These are phyloP conservation scores for Backusella australiensis DNA, from an alignment of 192 early-diverging fungal genomes.

Conservation along the genomic window DNA sequence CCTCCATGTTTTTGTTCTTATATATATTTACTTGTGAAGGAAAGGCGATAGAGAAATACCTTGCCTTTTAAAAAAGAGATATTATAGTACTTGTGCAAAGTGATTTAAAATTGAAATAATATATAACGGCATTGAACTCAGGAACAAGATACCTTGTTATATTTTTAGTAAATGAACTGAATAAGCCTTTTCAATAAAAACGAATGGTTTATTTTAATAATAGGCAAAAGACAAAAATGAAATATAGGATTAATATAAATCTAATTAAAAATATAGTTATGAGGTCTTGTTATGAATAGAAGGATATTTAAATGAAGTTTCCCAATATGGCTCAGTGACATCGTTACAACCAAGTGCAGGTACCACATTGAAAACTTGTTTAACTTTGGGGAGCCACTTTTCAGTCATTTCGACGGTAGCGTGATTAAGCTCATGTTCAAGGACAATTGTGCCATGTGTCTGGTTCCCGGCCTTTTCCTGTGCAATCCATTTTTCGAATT, in stretches of 20 bases:
- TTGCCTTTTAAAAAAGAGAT: too few relatives aligned
- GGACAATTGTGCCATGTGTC: conserved; percentile 23
- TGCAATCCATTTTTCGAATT: conserved; percentile 32
- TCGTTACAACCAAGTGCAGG: conserved; percentile 24
- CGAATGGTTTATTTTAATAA: not conserved
- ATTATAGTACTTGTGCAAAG: too few relatives aligned
- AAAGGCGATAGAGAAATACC: too few relatives aligned
- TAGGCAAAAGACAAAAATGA: not conserved
- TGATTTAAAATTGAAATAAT: too few relatives aligned
- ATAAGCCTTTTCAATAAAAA: too few relatives aligned
- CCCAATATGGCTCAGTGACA: conserved; percentile 37
- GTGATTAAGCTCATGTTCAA: conserved; percentile 43
- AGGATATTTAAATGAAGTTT: conserved; percentile 30
- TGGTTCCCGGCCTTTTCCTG: conserved; percentile 14
- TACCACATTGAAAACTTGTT: conserved; percentile 29
- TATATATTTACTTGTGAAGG: too few relatives aligned
- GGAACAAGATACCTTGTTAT: too few relatives aligned
- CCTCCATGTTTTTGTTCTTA: not conserved
- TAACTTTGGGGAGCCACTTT: conserved; percentile 37
- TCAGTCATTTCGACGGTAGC: conserved; percentile 39
- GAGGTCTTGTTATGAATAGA: not conserved
- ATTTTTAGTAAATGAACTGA: too few relatives aligned
- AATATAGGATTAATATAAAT: not conserved
- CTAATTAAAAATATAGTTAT: not conserved
- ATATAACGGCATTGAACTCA: too few relatives aligned